Evolutionary conservation across 257 asterid species (phyloP).

Genomic region (Oldenlandia corymbosa): DNA sequence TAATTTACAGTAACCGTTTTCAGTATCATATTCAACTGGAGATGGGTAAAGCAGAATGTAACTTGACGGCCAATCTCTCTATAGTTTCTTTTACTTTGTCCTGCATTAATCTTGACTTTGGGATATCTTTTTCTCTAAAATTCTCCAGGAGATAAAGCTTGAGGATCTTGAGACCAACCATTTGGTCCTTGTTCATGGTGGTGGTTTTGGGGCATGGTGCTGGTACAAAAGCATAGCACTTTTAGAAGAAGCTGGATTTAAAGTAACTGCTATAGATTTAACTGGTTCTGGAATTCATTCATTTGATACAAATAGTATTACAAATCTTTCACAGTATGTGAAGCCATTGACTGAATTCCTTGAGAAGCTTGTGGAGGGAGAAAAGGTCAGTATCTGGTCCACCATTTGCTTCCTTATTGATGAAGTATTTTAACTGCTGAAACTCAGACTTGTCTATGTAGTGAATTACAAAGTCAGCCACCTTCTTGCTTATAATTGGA

Average conservation of each 20-base stretch:
- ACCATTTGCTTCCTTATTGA: background rate
- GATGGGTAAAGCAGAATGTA: background rate
- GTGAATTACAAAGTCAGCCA: background rate
- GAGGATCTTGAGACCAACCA: slow-evolving; percentile 74
- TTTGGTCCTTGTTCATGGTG: slow-evolving; percentile 97
- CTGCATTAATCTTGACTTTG: slow-evolving; percentile 13
- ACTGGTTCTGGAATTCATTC: slow-evolving; percentile 96
- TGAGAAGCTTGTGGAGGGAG: slow-evolving; percentile 67
- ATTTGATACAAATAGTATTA: slow-evolving; percentile 70
- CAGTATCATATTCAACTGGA: background rate
- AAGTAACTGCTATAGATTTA: slow-evolving; percentile 92
- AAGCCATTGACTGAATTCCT: slow-evolving; percentile 74
- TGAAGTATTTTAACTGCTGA: background rate
- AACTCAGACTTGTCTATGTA: too few relatives aligned
- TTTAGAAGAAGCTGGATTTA: slow-evolving; percentile 78
- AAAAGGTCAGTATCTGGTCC: slow-evolving; percentile 52
- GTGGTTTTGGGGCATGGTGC: slow-evolving; percentile 99
- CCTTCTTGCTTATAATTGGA: background rate
- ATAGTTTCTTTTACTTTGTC: slow-evolving; percentile 3
- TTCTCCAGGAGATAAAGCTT: slow-evolving; percentile 59
- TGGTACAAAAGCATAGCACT: slow-evolving; percentile 98
- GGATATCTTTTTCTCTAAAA: background rate
- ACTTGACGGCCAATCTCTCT: background rate
- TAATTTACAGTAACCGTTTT: background rate
- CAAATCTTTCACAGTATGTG: slow-evolving; percentile 75